phyloP scores from a whole-genome alignment of 257 asterid species.

The Pogostemon cablin region DNA sequence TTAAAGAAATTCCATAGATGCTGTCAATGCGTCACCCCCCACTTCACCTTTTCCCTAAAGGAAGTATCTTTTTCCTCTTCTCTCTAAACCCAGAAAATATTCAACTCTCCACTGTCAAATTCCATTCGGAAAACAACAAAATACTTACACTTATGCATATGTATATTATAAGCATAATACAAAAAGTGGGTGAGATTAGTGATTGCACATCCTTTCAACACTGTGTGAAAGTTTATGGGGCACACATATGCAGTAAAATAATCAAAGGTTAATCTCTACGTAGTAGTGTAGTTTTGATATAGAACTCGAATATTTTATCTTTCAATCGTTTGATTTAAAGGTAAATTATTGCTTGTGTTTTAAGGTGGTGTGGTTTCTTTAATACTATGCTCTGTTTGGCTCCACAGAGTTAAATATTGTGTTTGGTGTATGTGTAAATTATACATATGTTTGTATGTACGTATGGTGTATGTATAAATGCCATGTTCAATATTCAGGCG shows the following conservation, averaged over 20 bases:
- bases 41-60: conserved; percentile 40
- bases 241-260: no score
- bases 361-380: no score
- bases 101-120: conserved; percentile 25
- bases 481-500: conserved; percentile 28
- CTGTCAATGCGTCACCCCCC: conserved; percentile 49
- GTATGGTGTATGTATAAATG: no score
- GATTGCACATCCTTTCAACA: background rate
- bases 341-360: no score
- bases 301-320: no score
- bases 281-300: no score
- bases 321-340: no score
- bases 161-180: background rate
- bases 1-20: conserved; percentile 31
- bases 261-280: no score
- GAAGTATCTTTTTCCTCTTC: conserved; percentile 32
- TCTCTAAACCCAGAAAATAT: conserved; percentile 27
- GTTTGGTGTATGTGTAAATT: no score
- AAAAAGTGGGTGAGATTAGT: background rate
- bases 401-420: no score
- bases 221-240: background rate
- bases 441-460: no score
- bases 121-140: conserved; percentile 26
- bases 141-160: background rate
- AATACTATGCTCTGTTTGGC: no score